Evolutionary conservation across 768 basidiomycete species (phyloP).

Genomic region (Russula vinacea): DNA sequence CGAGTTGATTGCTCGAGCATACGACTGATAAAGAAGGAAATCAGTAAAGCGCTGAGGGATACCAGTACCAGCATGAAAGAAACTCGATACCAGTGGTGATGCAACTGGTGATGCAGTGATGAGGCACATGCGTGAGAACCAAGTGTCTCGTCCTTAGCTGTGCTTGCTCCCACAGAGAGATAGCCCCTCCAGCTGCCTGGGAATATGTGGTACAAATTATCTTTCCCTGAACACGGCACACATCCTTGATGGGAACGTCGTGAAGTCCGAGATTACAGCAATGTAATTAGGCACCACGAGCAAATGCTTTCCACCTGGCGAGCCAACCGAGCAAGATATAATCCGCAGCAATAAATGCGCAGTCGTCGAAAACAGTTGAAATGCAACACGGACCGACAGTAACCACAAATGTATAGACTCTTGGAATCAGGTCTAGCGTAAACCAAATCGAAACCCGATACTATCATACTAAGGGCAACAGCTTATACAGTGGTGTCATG

Average conservation of each 20-base stretch:
- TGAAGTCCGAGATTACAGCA: slow-evolving; percentile 60
- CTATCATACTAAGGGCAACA: slow-evolving; percentile 58
- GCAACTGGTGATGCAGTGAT: no score
- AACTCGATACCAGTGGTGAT: background rate
- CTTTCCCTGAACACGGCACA: no score
- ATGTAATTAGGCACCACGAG: slow-evolving; percentile 49
- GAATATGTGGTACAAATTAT: no score
- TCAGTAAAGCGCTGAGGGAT: no score
- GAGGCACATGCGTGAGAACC: slow-evolving; percentile 42
- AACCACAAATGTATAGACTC: slow-evolving; percentile 55
- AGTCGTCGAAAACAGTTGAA: slow-evolving; percentile 32
- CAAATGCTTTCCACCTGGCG: slow-evolving; percentile 48
- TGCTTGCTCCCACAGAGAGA: no score
- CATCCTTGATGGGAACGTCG: slow-evolving; percentile 49
- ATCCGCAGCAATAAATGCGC: slow-evolving; percentile 68
- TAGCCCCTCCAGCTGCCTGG: no score
- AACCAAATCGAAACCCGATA: slow-evolving; percentile 51
- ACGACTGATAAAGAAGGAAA: no score
- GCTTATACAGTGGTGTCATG: slow-evolving; percentile 37
- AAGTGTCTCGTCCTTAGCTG: background rate
- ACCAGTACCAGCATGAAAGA: slow-evolving; percentile 11
- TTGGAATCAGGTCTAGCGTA: slow-evolving; percentile 52
- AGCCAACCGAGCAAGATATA: slow-evolving; percentile 66
- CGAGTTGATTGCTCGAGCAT: no score
- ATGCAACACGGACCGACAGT: slow-evolving; percentile 45